A percentile compares a stretch with the other conserved stretches of the same genome.
phyloP scores from a whole-genome alignment of 768 basidiomycete genomes.

The Myochromella boudieri region DNA sequence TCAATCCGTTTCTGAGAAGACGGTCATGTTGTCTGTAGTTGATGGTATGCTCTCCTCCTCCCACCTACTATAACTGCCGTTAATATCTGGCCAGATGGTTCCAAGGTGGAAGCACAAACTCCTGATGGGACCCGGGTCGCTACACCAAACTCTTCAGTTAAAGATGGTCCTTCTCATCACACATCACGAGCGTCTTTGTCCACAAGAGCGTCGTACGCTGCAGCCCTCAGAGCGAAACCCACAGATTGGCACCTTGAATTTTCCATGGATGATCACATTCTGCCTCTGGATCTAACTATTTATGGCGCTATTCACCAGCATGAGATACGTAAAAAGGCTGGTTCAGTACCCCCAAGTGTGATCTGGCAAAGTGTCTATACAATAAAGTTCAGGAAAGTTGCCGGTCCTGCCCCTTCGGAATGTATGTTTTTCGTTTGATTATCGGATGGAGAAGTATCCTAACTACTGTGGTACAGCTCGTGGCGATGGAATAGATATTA shows the following conservation, averaged over 20 bases:
- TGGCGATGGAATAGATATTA: slow-evolving; percentile 40
- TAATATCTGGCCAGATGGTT: slow-evolving; percentile 61
- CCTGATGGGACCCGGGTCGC: slow-evolving; percentile 94
- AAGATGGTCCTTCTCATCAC: slow-evolving; percentile 35
- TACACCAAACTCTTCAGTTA: slow-evolving; percentile 66
- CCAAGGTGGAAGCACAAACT: slow-evolving; percentile 94
- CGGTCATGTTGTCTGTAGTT: slow-evolving; percentile 78
- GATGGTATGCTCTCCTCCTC: slow-evolving; percentile 55
- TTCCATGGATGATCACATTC: slow-evolving; percentile 82
- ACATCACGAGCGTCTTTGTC: slow-evolving; percentile 28
- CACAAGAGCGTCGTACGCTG: slow-evolving; percentile 78
- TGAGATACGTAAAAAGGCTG: slow-evolving; percentile 74
- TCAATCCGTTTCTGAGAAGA: slow-evolving; percentile 71
- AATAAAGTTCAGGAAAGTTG: slow-evolving; percentile 90
- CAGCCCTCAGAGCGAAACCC: slow-evolving; percentile 90
- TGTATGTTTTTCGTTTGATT: slow-evolving; percentile 37
- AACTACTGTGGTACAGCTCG: slow-evolving; percentile 25
- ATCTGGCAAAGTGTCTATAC: slow-evolving; percentile 92
- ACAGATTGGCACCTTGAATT: slow-evolving; percentile 98
- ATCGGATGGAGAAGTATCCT: too few species aligned
- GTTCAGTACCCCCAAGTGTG: slow-evolving; percentile 60
- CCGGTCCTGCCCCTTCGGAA: slow-evolving; percentile 74
- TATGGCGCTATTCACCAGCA: slow-evolving; percentile 96
- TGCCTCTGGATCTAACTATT: slow-evolving; percentile 88
- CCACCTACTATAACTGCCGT: neutral